Evolutionary conservation across 805 yeast genomes (phyloP).

Genomic region (Candida arabinofermentans): DNA sequence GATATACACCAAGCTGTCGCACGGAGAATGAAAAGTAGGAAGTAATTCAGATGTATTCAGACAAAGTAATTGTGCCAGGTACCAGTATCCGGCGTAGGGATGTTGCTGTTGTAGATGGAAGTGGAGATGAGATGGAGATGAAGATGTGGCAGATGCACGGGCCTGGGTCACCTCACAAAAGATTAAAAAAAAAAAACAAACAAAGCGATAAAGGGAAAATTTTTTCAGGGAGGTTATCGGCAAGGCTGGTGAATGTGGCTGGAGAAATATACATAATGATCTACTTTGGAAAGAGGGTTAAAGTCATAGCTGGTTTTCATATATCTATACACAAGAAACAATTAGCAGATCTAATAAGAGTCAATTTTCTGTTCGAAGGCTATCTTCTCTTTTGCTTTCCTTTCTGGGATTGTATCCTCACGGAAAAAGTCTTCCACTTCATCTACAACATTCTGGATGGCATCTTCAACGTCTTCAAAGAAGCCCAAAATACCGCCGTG

Average conservation of each 20-base stretch:
- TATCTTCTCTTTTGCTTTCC: background rate
- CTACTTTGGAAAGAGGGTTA: too few relatives aligned
- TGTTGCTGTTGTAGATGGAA: too few relatives aligned
- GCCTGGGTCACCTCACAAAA: background rate
- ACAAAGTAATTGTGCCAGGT: too few relatives aligned
- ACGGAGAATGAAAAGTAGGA: background rate
- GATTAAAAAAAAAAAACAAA: background rate
- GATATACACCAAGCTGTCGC: background rate
- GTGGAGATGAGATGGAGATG: background rate
- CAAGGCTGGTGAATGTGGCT: too few relatives aligned
- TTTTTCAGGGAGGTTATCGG: background rate
- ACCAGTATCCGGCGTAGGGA: too few relatives aligned
- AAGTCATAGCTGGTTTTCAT: too few relatives aligned
- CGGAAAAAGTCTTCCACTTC: constrained; percentile 24
- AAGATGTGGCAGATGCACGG: too few relatives aligned
- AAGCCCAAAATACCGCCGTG: constrained; percentile 10
- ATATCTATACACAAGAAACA: too few relatives aligned
- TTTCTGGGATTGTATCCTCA: constrained; percentile 1
- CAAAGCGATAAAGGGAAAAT: constrained; percentile 1
- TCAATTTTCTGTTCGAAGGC: background rate
- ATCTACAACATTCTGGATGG: constrained; percentile 25
- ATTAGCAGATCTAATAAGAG: background rate
- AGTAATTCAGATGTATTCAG: background rate
- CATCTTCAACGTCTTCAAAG: constrained; percentile 15
- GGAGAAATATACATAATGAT: too few relatives aligned